Conservation (phyloP, 768 basidiomycete genomes). For the Tylopilus sp. region DNA sequence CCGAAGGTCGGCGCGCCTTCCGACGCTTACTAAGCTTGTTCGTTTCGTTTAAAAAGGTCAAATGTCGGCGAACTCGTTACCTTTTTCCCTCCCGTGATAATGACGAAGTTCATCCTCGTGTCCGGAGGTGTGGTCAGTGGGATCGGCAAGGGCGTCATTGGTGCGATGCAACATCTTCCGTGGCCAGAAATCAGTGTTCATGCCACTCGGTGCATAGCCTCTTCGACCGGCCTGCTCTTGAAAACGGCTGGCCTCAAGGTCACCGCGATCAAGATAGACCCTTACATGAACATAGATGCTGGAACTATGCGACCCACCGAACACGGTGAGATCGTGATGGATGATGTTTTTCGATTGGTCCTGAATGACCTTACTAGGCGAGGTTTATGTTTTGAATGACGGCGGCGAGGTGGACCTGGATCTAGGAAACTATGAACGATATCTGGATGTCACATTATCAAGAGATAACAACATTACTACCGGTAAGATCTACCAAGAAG, state of each 20-base stretch:
- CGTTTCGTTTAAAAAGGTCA: conserved; percentile 2
- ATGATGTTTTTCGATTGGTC: conserved; percentile 2
- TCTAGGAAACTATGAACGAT: conserved; percentile 97
- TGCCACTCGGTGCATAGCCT: conserved; percentile 55
- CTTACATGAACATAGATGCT: conserved; percentile 99
- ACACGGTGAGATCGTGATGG: conserved; percentile 64
- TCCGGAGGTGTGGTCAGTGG: conserved; percentile 98
- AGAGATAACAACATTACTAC: conserved; percentile 98
- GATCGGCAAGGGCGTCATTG: conserved; percentile 99
- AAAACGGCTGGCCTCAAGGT: conserved; percentile 96
- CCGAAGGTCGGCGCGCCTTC: background rate
- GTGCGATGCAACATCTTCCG: conserved; percentile 45
- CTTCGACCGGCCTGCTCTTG: conserved; percentile 91
- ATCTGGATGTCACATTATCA: conserved; percentile 90
- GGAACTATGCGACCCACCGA: conserved; percentile 99
- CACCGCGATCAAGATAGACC: conserved; percentile 99
- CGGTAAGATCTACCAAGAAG: conserved; percentile 94
- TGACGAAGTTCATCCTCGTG: conserved; percentile 97
- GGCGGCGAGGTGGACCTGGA: conserved; percentile 98
- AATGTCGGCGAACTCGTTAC: background rate
- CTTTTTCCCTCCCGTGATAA: conserved; percentile 28
- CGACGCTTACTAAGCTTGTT: conserved; percentile 15
- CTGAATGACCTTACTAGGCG: conserved; percentile 51
- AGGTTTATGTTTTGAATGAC: conserved; percentile 97
- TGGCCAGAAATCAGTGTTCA: conserved; percentile 17